Evolutionary conservation across 1,139 yeast species (phyloP).

Genomic region (Kluyveromyces marxianus): DNA sequence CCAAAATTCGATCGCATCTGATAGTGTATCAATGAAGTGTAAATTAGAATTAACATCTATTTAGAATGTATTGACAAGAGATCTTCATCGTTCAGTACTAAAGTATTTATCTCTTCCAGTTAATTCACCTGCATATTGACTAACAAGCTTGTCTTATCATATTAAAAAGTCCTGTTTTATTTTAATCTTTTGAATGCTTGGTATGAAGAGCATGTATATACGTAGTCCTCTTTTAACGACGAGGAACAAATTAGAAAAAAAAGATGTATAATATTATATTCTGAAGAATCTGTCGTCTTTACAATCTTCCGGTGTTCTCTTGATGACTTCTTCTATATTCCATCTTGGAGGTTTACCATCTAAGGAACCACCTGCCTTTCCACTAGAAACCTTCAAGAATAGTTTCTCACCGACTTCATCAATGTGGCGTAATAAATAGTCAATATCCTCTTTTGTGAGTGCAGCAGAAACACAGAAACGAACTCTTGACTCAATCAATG

Average conservation of each 20-base stretch:
- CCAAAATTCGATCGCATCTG: neutral
- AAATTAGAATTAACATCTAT: too few relatives aligned
- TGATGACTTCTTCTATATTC: slow-evolving; percentile 69
- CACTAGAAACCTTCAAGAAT: slow-evolving; percentile 70
- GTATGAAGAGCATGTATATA: too few relatives aligned
- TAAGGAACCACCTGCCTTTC: slow-evolving; percentile 58
- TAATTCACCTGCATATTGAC: too few relatives aligned
- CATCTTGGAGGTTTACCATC: slow-evolving; percentile 64
- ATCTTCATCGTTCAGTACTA: too few relatives aligned
- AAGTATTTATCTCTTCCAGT: too few relatives aligned
- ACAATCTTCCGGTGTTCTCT: slow-evolving; percentile 67
- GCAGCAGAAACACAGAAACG: slow-evolving; percentile 91
- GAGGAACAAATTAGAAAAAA: neutral
- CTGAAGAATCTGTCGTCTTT: slow-evolving; percentile 37
- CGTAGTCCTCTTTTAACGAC: too few relatives aligned
- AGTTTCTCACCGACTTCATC: slow-evolving; percentile 75
- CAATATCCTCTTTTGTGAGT: slow-evolving; percentile 88
- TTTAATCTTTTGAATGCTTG: too few relatives aligned
- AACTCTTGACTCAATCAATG: slow-evolving; percentile 80
- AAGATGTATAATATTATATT: slow-evolving; percentile 8
- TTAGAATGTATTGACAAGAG: too few relatives aligned
- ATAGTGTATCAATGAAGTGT: neutral
- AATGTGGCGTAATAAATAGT: slow-evolving; percentile 62
- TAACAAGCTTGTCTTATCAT: too few relatives aligned
- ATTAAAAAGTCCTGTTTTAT: too few relatives aligned